These are phyloP conservation scores for Paraphysoderma sedebokerense DNA, from an alignment of 371 early-diverging fungal species.

Conservation along the genomic window DNA sequence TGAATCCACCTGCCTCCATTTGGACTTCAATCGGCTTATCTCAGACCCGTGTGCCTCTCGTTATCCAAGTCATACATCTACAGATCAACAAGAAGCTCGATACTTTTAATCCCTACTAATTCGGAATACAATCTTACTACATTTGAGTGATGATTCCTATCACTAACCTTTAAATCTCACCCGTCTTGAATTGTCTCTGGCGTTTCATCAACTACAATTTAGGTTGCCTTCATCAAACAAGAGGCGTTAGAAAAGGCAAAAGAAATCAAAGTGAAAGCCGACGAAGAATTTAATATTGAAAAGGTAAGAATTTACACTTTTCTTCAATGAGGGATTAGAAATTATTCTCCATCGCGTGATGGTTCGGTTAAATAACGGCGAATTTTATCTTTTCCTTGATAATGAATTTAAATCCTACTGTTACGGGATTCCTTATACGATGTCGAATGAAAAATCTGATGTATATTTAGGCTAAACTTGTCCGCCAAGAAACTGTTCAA, in stretches of 20 bases:
- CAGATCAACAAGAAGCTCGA: neutral
- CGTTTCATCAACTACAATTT: neutral
- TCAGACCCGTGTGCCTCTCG: neutral
- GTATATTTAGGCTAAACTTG: constrained; percentile 58
- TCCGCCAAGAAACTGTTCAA: constrained; percentile 72
- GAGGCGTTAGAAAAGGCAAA: constrained; percentile 95
- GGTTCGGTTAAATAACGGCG: neutral
- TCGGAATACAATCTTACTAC: neutral
- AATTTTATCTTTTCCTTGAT: neutral
- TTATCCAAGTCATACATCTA: neutral
- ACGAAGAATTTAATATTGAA: constrained; percentile 98
- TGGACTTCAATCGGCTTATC: too few species aligned
- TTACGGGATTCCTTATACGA: neutral
- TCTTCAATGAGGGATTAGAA: too few species aligned
- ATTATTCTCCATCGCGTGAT: too few species aligned
- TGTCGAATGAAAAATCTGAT: neutral
- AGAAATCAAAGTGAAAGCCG: constrained; percentile 96
- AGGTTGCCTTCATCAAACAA: constrained; percentile 90
- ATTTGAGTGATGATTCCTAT: neutral
- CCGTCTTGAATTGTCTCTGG: neutral
- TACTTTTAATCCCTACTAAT: neutral
- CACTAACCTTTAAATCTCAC: neutral
- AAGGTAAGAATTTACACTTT: constrained; percentile 55
- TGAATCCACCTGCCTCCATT: too few species aligned
- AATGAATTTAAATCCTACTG: neutral